Conservation (phyloP, 2,329 filamentous ascomycete genomes). For the Leptosphaerulina australis region DNA sequence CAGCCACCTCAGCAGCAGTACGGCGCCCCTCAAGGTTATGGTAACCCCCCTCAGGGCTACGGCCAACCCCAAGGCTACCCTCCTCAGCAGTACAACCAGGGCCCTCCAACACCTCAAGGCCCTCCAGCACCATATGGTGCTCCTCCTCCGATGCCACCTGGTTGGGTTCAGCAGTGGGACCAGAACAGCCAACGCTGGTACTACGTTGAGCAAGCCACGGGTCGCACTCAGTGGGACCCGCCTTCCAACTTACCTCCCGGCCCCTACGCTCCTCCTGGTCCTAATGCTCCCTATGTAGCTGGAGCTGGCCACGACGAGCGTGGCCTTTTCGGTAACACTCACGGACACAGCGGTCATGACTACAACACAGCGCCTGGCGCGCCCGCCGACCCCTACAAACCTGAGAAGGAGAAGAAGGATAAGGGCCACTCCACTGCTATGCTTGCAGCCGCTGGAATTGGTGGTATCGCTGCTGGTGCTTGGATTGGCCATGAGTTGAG, state of each 20-base stretch:
- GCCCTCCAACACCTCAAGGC: conserved; percentile 36
- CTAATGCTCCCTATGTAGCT: conserved; percentile 32
- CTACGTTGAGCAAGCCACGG: conserved; percentile 67
- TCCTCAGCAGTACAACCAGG: conserved; percentile 32
- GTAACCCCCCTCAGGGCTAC: conserved; percentile 36
- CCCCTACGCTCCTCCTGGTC: conserved; percentile 41
- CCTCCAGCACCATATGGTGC: conserved; percentile 50
- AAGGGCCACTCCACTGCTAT: conserved; percentile 56
- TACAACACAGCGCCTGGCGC: conserved; percentile 34
- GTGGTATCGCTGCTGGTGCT: conserved; percentile 65
- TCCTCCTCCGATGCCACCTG: conserved; percentile 59
- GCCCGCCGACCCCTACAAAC: conserved; percentile 26
- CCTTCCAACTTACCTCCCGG: conserved; percentile 52
- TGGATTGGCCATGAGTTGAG: conserved; percentile 62
- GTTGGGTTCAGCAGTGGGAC: conserved; percentile 70
- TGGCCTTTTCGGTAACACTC: conserved; percentile 38
- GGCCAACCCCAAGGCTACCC: conserved; percentile 34
- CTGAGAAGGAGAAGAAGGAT: conserved; percentile 48
- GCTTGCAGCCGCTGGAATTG: conserved; percentile 62
- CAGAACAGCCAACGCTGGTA: conserved; percentile 66
- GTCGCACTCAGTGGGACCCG: conserved; percentile 68
- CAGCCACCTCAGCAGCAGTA: not conserved
- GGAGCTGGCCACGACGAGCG: conserved; percentile 36
- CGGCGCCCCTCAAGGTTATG: conserved; percentile 29
- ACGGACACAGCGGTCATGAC: conserved; percentile 34